Conservation (phyloP, 352 stramenopile genomes). For the Elongisporangium prolatum region DNA sequence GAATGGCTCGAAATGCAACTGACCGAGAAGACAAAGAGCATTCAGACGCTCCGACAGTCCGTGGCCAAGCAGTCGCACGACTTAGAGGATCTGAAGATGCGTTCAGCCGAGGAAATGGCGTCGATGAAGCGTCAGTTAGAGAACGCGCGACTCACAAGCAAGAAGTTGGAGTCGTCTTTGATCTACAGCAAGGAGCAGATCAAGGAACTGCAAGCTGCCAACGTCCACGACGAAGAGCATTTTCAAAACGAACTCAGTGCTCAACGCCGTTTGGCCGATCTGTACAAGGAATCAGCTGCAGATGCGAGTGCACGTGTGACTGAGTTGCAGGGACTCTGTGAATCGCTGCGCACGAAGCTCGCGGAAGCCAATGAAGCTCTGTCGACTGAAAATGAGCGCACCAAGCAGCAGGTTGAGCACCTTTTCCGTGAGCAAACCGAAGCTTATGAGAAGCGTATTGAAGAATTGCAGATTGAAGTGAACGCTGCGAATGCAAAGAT, state of each 20-base stretch:
- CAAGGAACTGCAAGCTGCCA: conserved; percentile 57
- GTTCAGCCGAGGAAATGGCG: conserved; percentile 39
- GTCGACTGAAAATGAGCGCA: conserved; percentile 55
- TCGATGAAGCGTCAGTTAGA: conserved; percentile 52
- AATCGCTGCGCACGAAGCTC: conserved; percentile 52
- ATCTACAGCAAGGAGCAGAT: conserved; percentile 66
- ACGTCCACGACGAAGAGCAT: conserved; percentile 55
- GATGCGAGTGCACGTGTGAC: conserved; percentile 49
- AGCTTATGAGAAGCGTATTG: conserved; percentile 50
- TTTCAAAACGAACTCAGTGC: conserved; percentile 63
- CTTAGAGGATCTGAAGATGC: conserved; percentile 48
- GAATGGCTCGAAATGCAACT: conserved; percentile 69
- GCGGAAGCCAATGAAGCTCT: conserved; percentile 57
- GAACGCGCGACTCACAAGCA: conserved; percentile 44
- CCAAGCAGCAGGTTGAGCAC: conserved; percentile 63
- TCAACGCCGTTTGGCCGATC: conserved; percentile 57
- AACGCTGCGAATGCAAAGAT: conserved; percentile 45
- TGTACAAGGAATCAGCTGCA: conserved; percentile 68
- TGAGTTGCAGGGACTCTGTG: conserved; percentile 50
- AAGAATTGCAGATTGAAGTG: conserved; percentile 49
- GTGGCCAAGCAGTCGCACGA: conserved; percentile 52
- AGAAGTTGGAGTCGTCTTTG: conserved; percentile 61
- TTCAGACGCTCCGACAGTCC: conserved; percentile 55
- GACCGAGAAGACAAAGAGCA: conserved; percentile 54
- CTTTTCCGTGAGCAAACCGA: conserved; percentile 68